phyloP scores from a whole-genome alignment of 495 filamentous ascomycete species.

The Sordaria brevicollis region DNA sequence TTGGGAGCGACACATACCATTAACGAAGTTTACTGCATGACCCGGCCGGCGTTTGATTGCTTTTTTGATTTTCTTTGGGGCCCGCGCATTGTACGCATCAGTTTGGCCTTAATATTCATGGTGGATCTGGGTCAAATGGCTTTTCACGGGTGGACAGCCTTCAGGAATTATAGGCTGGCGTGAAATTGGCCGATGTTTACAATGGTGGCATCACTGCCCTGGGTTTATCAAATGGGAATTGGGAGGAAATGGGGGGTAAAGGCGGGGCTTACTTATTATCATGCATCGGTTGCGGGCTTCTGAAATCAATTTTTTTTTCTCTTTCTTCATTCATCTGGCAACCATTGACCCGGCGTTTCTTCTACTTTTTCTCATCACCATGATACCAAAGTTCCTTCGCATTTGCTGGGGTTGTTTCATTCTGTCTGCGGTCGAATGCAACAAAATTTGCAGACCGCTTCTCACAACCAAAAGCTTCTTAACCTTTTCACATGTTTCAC shows the following conservation, averaged over 20 bases:
- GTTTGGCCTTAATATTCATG: slow-evolving; percentile 10
- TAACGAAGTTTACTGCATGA: slow-evolving; percentile 33
- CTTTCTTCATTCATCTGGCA: slow-evolving; percentile 8
- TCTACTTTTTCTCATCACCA: slow-evolving; percentile 6
- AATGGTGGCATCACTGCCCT: slow-evolving; percentile 28
- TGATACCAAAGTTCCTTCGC: slow-evolving; percentile 19
- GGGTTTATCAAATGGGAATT: neutral
- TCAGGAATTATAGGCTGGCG: slow-evolving; percentile 16
- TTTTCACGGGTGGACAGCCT: slow-evolving; percentile 7
- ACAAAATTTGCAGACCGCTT: neutral
- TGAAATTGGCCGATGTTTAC: slow-evolving; percentile 24
- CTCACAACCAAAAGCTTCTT: neutral
- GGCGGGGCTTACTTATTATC: slow-evolving; percentile 6
- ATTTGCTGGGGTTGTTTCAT: neutral
- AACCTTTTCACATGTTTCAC: neutral
- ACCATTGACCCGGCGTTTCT: slow-evolving; percentile 2
- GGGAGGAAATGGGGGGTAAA: neutral
- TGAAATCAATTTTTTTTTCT: slow-evolving; percentile 8
- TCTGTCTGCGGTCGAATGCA: neutral
- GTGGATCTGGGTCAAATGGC: slow-evolving; percentile 17
- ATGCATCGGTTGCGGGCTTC: slow-evolving; percentile 4
- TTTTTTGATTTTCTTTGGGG: slow-evolving; percentile 3
- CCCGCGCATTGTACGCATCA: slow-evolving; percentile 17
- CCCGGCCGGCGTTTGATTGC: slow-evolving; percentile 31
- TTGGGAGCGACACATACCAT: slow-evolving; percentile 22